Conservation (phyloP, 75 land plant genomes). For the Sequoiadendron giganteum region DNA sequence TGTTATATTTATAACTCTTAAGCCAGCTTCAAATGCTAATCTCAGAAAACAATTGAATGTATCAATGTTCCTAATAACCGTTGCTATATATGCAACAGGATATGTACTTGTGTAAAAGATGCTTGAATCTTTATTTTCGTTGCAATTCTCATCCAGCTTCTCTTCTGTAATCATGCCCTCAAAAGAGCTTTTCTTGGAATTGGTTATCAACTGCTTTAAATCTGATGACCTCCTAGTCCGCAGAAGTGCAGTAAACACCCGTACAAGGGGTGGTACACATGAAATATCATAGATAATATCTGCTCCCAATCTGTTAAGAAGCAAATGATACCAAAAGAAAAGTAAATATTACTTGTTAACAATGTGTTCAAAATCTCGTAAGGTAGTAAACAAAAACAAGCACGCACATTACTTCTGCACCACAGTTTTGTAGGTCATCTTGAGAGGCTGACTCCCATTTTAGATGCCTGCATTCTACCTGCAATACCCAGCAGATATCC, state of each 20-base stretch:
- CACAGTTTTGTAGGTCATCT: slow-evolving; percentile 35
- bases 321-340: slow-evolving; percentile 2
- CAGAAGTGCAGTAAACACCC: slow-evolving; percentile 55
- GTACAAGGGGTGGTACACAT: slow-evolving; percentile 74
- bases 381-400: not conserved
- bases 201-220: not conserved
- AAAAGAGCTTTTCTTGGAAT: not conserved
- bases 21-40: slow-evolving; percentile 43
- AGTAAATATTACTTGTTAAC: too few relatives aligned
- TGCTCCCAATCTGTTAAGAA: slow-evolving; percentile 73
- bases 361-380: not conserved
- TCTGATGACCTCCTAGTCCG: slow-evolving; percentile 6
- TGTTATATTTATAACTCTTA: slow-evolving; percentile 57
- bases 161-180: not conserved
- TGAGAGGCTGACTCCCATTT: slow-evolving; percentile 71
- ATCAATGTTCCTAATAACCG: slow-evolving; percentile 68
- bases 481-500: slow-evolving; percentile 6
- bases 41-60: slow-evolving; percentile 60
- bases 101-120: not conserved
- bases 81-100: slow-evolving; percentile 76
- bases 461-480: slow-evolving; percentile 71
- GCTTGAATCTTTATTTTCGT: not conserved
- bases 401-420: slow-evolving; percentile 79
- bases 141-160: not conserved
- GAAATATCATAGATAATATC: slow-evolving; percentile 82